Conservation (phyloP, 2,329 filamentous ascomycete genomes). For the Ophiostoma montium region DNA sequence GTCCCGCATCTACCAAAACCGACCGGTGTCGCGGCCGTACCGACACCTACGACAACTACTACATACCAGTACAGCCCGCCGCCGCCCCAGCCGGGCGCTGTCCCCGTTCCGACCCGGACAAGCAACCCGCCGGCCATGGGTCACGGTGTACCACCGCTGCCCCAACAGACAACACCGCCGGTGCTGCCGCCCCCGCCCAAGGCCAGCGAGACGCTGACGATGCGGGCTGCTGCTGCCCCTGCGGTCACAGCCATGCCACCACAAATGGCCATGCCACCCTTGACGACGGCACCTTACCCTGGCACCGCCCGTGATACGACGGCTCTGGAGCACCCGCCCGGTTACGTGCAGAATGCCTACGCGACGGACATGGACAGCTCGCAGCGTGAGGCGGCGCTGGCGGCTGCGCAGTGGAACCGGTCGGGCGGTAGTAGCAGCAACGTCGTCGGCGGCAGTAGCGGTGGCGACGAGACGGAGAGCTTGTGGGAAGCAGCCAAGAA, state of each 20-base stretch:
- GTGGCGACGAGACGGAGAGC: constrained; percentile 27
- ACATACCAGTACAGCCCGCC: constrained; percentile 27
- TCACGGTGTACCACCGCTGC: constrained; percentile 2
- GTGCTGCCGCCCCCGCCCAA: constrained; percentile 1
- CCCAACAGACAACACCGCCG: constrained; percentile 14
- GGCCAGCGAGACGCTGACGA: constrained; percentile 14
- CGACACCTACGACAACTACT: constrained; percentile 16
- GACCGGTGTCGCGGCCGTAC: constrained; percentile 24
- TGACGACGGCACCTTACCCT: constrained; percentile 24
- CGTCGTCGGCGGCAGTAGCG: background rate
- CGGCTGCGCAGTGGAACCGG: background rate
- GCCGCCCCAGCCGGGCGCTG: constrained; percentile 39
- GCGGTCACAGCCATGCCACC: constrained; percentile 22
- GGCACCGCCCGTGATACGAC: constrained; percentile 30
- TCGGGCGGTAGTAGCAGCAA: background rate
- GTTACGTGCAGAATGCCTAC: constrained; percentile 42
- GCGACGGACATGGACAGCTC: constrained; percentile 36
- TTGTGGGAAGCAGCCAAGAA: constrained; percentile 44
- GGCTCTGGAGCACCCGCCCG: constrained; percentile 35
- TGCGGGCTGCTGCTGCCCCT: background rate
- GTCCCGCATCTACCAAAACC: constrained; percentile 28
- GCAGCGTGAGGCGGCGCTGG: constrained; percentile 25
- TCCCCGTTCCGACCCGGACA: constrained; percentile 27
- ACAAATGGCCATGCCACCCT: constrained; percentile 38
- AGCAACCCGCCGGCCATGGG: constrained; percentile 26